Percentiles rank a stretch among this genome's conserved stretches.
Evolutionary conservation across 768 basidiomycete genomes (phyloP).

Genomic region (Agaricus sinodeliciosus): DNA sequence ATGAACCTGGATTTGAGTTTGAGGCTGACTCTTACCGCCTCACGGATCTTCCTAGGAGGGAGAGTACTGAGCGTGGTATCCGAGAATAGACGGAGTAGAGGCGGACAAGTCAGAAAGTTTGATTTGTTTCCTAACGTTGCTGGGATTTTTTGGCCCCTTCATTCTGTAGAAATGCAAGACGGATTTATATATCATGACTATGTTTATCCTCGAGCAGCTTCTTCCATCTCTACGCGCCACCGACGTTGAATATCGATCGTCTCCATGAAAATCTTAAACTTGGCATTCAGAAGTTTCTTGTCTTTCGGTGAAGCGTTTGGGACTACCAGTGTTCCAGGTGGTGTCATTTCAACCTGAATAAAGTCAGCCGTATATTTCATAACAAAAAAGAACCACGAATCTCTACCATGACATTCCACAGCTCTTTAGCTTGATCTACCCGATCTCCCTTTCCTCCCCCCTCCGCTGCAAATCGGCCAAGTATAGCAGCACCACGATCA

Average conservation of each 20-base stretch:
- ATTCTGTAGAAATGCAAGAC: neutral
- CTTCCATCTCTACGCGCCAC: conserved; percentile 79
- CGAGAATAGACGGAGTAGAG: too few relatives aligned
- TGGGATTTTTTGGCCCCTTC: neutral
- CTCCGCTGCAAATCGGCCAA: conserved; percentile 81
- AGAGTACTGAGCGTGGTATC: too few relatives aligned
- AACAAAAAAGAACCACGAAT: neutral
- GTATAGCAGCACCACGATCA: conserved; percentile 89
- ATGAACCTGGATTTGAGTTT: neutral
- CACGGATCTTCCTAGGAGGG: neutral
- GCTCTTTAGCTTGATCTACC: conserved; percentile 42
- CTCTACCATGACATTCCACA: conserved; percentile 91
- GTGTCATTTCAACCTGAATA: conserved; percentile 87
- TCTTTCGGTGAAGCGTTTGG: conserved; percentile 59
- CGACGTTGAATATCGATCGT: conserved; percentile 81
- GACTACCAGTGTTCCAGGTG: conserved; percentile 62
- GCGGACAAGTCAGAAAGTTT: too few relatives aligned
- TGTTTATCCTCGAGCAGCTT: conserved; percentile 25
- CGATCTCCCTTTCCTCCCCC: conserved; percentile 23
- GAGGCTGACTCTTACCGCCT: neutral
- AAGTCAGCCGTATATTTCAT: neutral
- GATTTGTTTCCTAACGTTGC: too few relatives aligned
- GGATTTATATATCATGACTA: neutral
- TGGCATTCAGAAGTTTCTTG: conserved; percentile 76
- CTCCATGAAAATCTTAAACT: conserved; percentile 92